Evolutionary conservation across 306 rosid species (phyloP).

Genomic region (Fagus crenata): DNA sequence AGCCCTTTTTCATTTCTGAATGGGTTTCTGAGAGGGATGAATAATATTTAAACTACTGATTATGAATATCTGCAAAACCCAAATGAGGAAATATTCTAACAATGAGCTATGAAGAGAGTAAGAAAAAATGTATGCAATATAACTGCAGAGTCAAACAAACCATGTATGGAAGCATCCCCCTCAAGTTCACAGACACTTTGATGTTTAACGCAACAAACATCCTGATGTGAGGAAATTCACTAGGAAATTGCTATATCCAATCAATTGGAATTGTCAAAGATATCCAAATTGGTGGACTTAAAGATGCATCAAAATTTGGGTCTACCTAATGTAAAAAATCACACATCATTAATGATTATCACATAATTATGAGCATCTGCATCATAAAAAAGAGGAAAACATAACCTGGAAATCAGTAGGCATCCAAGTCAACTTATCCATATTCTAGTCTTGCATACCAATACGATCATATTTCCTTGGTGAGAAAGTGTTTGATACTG

Average conservation of each 20-base stretch:
- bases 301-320: slow-evolving; percentile 37
- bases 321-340: slow-evolving; percentile 60
- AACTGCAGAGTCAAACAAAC: slow-evolving; percentile 45
- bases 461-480: slow-evolving; percentile 34
- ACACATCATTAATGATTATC: slow-evolving; percentile 24
- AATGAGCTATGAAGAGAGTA: slow-evolving; percentile 4
- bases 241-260: slow-evolving; percentile 65
- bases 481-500: slow-evolving; percentile 53
- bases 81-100: slow-evolving; percentile 16
- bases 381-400: slow-evolving; percentile 17
- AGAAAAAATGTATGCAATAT: no score
- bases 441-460: slow-evolving; percentile 29
- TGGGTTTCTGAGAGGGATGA: slow-evolving; percentile 80
- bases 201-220: slow-evolving; percentile 47
- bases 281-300: slow-evolving; percentile 56
- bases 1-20: slow-evolving; percentile 60
- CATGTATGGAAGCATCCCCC: slow-evolving; percentile 80
- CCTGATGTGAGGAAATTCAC: slow-evolving; percentile 43
- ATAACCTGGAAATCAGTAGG: slow-evolving; percentile 38
- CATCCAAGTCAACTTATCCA: slow-evolving; percentile 39
- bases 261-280: slow-evolving; percentile 59
- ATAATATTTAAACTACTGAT: slow-evolving; percentile 70
- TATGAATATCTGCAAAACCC: slow-evolving; percentile 70
- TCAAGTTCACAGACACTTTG: slow-evolving; percentile 89
- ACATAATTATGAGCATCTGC: slow-evolving; percentile 18